Percentiles rank a stretch among this genome's conserved stretches.
Evolutionary conservation across 306 rosid species (phyloP).

Genomic region (Notholithocarpus densiflorus): DNA sequence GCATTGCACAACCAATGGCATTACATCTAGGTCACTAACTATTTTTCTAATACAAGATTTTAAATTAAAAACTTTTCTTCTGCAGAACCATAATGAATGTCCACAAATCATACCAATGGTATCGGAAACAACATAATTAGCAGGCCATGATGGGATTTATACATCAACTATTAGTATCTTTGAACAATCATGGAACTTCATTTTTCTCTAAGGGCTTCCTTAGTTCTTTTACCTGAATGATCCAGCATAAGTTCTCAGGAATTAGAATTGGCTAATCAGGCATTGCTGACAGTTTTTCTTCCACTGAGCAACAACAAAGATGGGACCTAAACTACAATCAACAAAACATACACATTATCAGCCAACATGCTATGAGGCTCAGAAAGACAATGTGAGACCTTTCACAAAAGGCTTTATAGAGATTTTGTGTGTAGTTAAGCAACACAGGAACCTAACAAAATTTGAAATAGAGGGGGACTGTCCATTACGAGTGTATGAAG

Average conservation of each 20-base stretch:
- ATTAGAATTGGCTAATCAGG: background rate
- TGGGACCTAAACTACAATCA: background rate
- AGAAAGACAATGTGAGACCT: background rate
- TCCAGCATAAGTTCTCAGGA: background rate
- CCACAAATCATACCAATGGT: background rate
- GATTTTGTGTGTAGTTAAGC: background rate
- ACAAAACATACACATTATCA: background rate
- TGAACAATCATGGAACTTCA: background rate
- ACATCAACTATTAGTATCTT: background rate
- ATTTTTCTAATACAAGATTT: background rate
- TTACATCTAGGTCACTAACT: background rate
- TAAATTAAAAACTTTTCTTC: background rate
- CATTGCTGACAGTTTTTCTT: background rate
- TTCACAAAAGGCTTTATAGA: too few species aligned
- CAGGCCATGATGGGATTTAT: background rate
- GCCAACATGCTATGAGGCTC: background rate
- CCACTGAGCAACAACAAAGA: background rate
- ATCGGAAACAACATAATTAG: background rate
- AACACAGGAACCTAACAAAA: background rate
- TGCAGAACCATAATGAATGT: background rate
- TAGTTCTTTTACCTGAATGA: background rate
- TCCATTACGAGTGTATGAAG: background rate
- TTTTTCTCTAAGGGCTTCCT: background rate
- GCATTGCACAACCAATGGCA: background rate
- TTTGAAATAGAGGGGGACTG: background rate